phyloP scores from a whole-genome alignment of 805 yeast genomes.

The Zygoascus tannicola region DNA sequence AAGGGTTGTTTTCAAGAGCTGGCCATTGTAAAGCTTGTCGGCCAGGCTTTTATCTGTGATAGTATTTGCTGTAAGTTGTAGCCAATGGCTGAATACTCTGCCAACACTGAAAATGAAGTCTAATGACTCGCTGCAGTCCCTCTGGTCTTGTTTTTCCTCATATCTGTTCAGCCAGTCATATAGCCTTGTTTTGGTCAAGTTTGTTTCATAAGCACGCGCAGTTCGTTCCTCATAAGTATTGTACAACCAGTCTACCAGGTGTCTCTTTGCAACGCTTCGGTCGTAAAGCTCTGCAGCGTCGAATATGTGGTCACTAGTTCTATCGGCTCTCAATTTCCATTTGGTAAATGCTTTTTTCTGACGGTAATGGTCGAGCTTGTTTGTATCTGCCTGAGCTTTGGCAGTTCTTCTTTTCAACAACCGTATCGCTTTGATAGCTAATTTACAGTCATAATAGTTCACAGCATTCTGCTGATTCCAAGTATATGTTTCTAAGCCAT shows the following conservation, averaged over 20 bases:
- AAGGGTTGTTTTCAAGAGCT: background rate
- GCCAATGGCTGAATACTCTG: background rate
- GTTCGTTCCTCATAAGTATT: background rate
- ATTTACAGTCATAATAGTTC: background rate
- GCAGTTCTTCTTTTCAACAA: background rate
- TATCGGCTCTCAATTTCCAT: background rate
- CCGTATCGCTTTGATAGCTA: background rate
- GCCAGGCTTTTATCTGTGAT: slow-evolving; percentile 1
- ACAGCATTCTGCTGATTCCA: background rate
- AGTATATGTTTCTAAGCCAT: background rate
- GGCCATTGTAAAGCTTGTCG: background rate
- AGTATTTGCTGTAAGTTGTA: background rate
- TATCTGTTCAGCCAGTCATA: background rate
- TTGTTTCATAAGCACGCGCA: background rate
- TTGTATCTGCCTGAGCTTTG: background rate
- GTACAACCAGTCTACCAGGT: background rate
- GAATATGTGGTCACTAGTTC: background rate
- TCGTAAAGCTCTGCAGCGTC: background rate
- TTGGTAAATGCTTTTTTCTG: background rate
- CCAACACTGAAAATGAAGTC: background rate
- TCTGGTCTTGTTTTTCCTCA: background rate
- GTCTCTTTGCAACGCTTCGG: background rate
- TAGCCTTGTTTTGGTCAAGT: background rate
- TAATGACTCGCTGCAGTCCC: background rate
- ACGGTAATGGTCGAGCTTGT: background rate